Evolutionary conservation across 1,284 basidiomycete genomes (phyloP).

Genomic region (Rhizopogon parksii): DNA sequence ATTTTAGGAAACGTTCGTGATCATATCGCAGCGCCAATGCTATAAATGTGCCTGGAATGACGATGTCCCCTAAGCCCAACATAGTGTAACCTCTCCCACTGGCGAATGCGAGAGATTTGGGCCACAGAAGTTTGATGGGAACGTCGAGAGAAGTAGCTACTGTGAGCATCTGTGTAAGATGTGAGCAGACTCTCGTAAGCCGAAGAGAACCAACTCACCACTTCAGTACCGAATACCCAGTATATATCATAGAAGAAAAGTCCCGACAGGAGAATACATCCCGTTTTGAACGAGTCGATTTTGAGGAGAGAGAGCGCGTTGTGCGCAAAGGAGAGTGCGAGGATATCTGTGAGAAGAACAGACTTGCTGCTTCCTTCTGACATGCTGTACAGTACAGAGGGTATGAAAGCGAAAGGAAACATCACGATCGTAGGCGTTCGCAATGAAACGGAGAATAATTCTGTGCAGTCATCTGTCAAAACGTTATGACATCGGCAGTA

Average conservation of each 20-base stretch:
- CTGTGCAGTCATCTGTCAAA: slow-evolving; percentile 23
- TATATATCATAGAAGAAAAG: slow-evolving; percentile 88
- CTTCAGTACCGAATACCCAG: slow-evolving; percentile 81
- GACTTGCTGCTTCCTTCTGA: slow-evolving; percentile 48
- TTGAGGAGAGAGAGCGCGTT: slow-evolving; percentile 79
- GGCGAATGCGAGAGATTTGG: slow-evolving; percentile 61
- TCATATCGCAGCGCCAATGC: slow-evolving; percentile 89
- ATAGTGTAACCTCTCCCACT: slow-evolving; percentile 71
- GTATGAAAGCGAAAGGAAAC: slow-evolving; percentile 55
- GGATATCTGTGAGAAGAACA: slow-evolving; percentile 71
- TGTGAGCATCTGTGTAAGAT: slow-evolving; percentile 67
- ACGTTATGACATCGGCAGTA: background rate
- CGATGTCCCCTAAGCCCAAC: slow-evolving; percentile 90
- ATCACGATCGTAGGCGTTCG: slow-evolving; percentile 62
- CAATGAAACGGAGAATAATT: slow-evolving; percentile 42
- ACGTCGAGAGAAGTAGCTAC: slow-evolving; percentile 90
- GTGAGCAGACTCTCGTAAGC: background rate
- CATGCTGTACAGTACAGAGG: slow-evolving; percentile 65
- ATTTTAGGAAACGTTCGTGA: slow-evolving; percentile 36
- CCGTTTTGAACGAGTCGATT: slow-evolving; percentile 89
- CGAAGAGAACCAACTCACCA: slow-evolving; percentile 41
- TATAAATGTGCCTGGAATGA: slow-evolving; percentile 86
- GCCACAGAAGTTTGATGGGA: slow-evolving; percentile 91
- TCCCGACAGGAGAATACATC: slow-evolving; percentile 71
- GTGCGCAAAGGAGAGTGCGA: slow-evolving; percentile 81